Conservation (phyloP, 1,139 yeast genomes). For the Candida pseudoviswanathii region DNA sequence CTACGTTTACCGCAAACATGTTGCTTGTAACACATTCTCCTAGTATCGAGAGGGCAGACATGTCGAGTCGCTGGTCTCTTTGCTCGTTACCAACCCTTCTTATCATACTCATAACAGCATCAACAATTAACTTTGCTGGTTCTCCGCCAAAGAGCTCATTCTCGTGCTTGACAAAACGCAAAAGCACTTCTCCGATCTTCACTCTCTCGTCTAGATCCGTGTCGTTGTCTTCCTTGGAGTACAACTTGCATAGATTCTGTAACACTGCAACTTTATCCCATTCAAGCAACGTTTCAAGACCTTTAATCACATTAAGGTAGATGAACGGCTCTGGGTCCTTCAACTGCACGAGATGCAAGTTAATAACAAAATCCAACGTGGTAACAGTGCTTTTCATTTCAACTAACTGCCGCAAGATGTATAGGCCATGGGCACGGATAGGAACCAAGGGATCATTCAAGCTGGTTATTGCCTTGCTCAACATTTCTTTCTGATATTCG, state of each 20-base stretch:
- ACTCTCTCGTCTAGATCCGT: constrained; percentile 63
- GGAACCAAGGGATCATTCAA: constrained; percentile 83
- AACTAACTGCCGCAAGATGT: constrained; percentile 61
- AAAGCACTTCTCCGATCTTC: constrained; percentile 78
- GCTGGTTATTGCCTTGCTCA: constrained; percentile 61
- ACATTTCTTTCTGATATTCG: constrained; percentile 24
- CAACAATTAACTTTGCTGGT: constrained; percentile 27
- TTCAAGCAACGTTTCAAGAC: constrained; percentile 61
- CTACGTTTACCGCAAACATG: constrained; percentile 51
- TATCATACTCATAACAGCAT: constrained; percentile 40
- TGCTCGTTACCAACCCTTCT: constrained; percentile 29
- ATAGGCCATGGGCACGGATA: constrained; percentile 82
- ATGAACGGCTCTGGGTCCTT: constrained; percentile 85
- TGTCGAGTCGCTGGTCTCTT: constrained; percentile 63
- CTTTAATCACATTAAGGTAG: constrained; percentile 80
- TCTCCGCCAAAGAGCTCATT: constrained; percentile 52
- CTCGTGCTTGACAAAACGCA: constrained; percentile 55
- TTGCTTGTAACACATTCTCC: constrained; percentile 67
- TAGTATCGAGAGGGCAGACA: constrained; percentile 84
- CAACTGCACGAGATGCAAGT: constrained; percentile 64
- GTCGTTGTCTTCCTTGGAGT: constrained; percentile 30
- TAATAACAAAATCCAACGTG: constrained; percentile 54
- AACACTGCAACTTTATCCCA: constrained; percentile 43
- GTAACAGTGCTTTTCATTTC: constrained; percentile 52
- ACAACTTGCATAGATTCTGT: constrained; percentile 41